Conservation (phyloP, 2,329 filamentous ascomycete species). For the Sarocladium strictum region DNA sequence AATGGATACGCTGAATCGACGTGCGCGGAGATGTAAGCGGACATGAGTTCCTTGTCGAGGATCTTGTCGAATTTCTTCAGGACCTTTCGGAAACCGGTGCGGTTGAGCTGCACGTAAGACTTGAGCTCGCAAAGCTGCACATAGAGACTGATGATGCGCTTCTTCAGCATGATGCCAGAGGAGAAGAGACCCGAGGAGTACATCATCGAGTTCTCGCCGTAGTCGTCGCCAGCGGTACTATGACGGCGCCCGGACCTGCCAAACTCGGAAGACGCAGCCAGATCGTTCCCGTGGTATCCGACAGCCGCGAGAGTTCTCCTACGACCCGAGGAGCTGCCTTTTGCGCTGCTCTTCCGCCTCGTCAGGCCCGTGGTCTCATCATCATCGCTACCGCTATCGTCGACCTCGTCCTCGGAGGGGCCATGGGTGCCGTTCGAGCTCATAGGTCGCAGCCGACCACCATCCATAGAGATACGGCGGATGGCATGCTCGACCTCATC, state of each 20-base stretch:
- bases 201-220: conserved; percentile 66
- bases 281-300: conserved; percentile 42
- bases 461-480: conserved; percentile 24
- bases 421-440: conserved; percentile 39
- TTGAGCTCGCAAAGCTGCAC: conserved; percentile 93
- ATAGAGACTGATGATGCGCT: conserved; percentile 79
- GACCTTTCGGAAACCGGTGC: conserved; percentile 92
- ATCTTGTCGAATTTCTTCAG: conserved; percentile 99
- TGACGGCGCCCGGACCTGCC: conserved; percentile 50
- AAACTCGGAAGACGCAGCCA: conserved; percentile 58
- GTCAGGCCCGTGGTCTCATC: conserved; percentile 52
- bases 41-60: conserved; percentile 73
- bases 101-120: conserved; percentile 92
- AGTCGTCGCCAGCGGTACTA: conserved; percentile 69
- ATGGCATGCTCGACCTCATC: conserved; percentile 30
- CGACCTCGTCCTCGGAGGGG: conserved; percentile 49
- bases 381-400: conserved; percentile 61
- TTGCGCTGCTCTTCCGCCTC: conserved; percentile 31
- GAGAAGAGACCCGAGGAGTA: conserved; percentile 57
- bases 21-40: conserved; percentile 64
- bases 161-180: conserved; percentile 81
- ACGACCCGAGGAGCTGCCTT: conserved; percentile 32
- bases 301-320: conserved; percentile 31
- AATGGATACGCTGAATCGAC: conserved; percentile 83
- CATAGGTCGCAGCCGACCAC: conserved; percentile 19